Percentiles rank a stretch among this genome's conserved stretches.
phyloP scores from a whole-genome alignment of 2,329 filamentous ascomycete species.

The Cladosporium cucumerinum region DNA sequence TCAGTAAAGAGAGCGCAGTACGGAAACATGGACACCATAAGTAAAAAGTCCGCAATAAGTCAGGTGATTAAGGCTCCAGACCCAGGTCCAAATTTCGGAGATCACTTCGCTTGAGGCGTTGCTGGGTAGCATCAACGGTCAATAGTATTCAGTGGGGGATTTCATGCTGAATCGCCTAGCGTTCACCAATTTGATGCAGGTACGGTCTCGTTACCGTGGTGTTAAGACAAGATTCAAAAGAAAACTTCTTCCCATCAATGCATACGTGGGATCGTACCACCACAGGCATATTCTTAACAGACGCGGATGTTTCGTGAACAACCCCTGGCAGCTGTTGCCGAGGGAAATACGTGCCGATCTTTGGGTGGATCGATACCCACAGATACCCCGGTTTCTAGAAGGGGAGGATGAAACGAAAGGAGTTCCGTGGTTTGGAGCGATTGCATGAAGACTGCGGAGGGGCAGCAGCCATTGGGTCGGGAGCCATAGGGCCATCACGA shows the following conservation, averaged over 20 bases:
- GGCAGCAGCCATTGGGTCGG: neutral
- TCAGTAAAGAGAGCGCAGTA: neutral
- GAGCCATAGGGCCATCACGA: neutral
- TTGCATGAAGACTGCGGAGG: conserved; percentile 5
- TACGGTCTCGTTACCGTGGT: neutral
- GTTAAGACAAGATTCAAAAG: neutral
- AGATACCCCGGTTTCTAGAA: conserved; percentile 14
- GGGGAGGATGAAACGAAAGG: conserved; percentile 13
- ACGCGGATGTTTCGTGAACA: neutral
- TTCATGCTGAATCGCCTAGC: neutral
- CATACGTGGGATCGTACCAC: neutral
- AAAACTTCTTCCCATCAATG: neutral
- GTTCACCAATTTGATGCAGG: neutral
- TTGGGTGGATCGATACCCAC: conserved; percentile 7
- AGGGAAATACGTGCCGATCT: neutral
- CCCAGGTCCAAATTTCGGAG: neutral
- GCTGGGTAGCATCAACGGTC: conserved; percentile 9
- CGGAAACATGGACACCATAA: neutral
- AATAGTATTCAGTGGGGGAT: conserved; percentile 11
- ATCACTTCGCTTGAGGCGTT: conserved; percentile 8
- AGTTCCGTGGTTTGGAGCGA: conserved; percentile 1
- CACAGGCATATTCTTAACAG: neutral
- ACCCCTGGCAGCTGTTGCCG: neutral
- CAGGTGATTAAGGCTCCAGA: neutral
- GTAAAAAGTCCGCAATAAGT: neutral